Conservation (phyloP, 2,329 filamentous ascomycete genomes). For the Grosmannia clavigera region DNA sequence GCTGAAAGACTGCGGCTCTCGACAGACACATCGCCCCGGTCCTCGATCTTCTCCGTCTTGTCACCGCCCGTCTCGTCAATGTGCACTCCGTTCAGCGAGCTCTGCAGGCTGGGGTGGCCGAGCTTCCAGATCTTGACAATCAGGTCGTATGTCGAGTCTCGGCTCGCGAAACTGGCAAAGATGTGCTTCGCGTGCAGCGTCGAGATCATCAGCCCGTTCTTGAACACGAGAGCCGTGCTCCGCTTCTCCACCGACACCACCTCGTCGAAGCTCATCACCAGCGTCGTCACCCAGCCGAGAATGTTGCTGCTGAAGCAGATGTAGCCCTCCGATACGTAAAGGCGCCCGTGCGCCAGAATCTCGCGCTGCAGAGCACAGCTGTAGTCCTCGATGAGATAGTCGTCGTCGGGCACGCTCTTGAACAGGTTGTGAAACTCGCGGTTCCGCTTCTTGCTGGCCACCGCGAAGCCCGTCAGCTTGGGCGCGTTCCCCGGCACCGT, state of each 20-base stretch:
- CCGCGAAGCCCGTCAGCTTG: slow-evolving; percentile 85
- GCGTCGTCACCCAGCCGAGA: slow-evolving; percentile 90
- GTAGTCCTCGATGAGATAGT: slow-evolving; percentile 97
- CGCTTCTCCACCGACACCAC: slow-evolving; percentile 95
- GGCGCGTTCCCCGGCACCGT: slow-evolving; percentile 46
- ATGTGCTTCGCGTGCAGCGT: slow-evolving; percentile 91
- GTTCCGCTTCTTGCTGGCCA: slow-evolving; percentile 92
- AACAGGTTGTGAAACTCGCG: slow-evolving; percentile 89
- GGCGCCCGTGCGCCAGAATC: slow-evolving; percentile 81
- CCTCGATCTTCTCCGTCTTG: slow-evolving; percentile 75
- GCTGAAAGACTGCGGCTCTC: slow-evolving; percentile 41
- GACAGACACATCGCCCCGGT: slow-evolving; percentile 33
- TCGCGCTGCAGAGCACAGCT: slow-evolving; percentile 93
- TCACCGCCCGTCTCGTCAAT: slow-evolving; percentile 75
- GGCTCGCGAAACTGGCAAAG: slow-evolving; percentile 87
- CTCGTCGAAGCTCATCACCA: slow-evolving; percentile 97
- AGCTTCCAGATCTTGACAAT: slow-evolving; percentile 98
- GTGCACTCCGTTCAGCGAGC: slow-evolving; percentile 77
- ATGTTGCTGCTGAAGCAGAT: slow-evolving; percentile 99
- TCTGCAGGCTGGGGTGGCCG: slow-evolving; percentile 82
- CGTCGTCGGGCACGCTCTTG: slow-evolving; percentile 93
- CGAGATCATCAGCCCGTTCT: slow-evolving; percentile 93
- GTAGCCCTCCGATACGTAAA: slow-evolving; percentile 95
- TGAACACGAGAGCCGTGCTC: slow-evolving; percentile 88
- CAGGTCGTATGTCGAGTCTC: slow-evolving; percentile 92